These are phyloP conservation scores for Cryptomeria japonica DNA, from an alignment of 75 land plant genomes.

Conservation along the genomic window DNA sequence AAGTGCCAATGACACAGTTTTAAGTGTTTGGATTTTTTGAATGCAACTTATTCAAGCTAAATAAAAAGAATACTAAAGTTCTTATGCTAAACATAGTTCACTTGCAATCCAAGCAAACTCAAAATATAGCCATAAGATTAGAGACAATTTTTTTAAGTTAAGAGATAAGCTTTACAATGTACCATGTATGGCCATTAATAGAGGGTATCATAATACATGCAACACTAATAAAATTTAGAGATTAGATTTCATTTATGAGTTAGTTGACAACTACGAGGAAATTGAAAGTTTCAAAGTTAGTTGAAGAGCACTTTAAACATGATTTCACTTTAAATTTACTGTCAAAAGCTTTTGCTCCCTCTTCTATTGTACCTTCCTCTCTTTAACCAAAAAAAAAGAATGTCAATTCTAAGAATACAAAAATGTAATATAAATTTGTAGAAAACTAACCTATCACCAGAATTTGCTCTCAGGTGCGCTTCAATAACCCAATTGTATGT, in stretches of 20 bases:
- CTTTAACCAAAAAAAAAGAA: neutral
- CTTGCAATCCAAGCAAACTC: too few species aligned
- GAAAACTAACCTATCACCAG: conserved; percentile 68
- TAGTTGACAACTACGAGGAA: neutral
- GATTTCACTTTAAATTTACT: neutral
- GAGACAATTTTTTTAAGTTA: neutral
- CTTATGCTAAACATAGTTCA: too few species aligned
- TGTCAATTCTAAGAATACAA: neutral
- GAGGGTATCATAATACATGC: neutral
- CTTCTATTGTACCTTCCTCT: neutral
- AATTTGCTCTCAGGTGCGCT: conserved; percentile 80
- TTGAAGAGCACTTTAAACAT: neutral
- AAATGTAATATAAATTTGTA: neutral
- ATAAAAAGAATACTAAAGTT: too few species aligned
- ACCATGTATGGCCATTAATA: neutral
- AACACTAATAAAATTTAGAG: neutral
- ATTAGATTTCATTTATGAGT: neutral
- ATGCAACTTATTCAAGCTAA: too few species aligned
- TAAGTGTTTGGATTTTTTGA: too few species aligned
- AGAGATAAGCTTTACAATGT: neutral
- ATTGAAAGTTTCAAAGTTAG: neutral
- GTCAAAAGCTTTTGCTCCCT: neutral
- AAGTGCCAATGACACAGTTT: too few species aligned
- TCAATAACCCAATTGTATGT: conserved; percentile 95
- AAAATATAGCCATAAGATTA: too few species aligned